phyloP scores from a whole-genome alignment of 2,329 filamentous ascomycete species.

The Fusarium devonianum region DNA sequence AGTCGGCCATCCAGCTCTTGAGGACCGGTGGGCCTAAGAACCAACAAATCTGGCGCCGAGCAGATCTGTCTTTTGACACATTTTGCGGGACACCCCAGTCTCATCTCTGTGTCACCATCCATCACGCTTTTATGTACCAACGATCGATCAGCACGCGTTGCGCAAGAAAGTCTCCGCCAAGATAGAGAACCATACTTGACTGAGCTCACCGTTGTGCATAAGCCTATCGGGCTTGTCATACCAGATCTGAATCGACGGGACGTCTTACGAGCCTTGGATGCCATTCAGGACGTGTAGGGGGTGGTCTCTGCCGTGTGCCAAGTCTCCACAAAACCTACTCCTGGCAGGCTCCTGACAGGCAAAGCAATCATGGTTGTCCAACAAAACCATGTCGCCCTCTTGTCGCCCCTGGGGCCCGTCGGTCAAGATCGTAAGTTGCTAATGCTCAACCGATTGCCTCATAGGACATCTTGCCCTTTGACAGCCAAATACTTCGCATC shows the following conservation, averaged over 20 bases:
- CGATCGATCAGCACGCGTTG: conserved; percentile 30
- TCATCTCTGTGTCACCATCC: conserved; percentile 44
- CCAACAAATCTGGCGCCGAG: conserved; percentile 38
- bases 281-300: conserved; percentile 26
- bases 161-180: conserved; percentile 24
- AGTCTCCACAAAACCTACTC: too few relatives aligned
- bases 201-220: conserved; percentile 30
- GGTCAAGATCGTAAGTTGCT: conserved; percentile 37
- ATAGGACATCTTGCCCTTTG: too few relatives aligned
- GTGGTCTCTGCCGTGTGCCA: conserved; percentile 30
- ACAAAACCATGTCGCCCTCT: conserved; percentile 29
- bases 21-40: conserved; percentile 29
- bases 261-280: conserved; percentile 13
- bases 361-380: conserved; percentile 35
- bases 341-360: conserved; percentile 28
- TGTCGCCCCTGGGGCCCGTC: conserved; percentile 27
- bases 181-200: conserved; percentile 10
- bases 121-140: conserved; percentile 34
- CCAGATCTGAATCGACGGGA: conserved; percentile 23
- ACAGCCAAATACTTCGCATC: too few relatives aligned
- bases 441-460: conserved; percentile 38
- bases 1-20: conserved; percentile 28
- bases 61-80: conserved; percentile 44
- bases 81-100: conserved; percentile 44
- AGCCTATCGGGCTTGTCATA: conserved; percentile 29